Evolutionary conservation across 2,329 filamentous ascomycete species (phyloP).

Genomic region (Massarina eburnea): DNA sequence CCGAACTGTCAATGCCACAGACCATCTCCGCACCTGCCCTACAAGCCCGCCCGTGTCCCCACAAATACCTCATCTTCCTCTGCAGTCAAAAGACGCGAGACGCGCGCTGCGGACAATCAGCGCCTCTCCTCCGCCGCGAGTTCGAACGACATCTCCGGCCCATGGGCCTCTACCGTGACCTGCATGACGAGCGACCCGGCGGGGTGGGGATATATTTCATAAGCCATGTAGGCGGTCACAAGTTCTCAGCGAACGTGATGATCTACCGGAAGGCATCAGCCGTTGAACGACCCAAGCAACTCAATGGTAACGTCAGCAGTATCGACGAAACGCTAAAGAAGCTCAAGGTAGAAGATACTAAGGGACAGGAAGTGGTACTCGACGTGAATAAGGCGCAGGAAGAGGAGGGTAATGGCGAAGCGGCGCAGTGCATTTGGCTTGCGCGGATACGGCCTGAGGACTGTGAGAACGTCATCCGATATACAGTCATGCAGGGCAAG

Average conservation of each 20-base stretch:
- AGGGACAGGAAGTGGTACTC: conserved; percentile 37
- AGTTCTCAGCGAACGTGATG: conserved; percentile 93
- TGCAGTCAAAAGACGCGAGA: conserved; percentile 95
- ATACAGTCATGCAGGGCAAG: conserved; percentile 90
- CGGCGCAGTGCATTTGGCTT: conserved; percentile 90
- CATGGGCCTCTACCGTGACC: conserved; percentile 80
- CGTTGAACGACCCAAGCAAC: conserved; percentile 16
- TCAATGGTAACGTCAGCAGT: conserved; percentile 23
- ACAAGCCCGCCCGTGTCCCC: conserved; percentile 69
- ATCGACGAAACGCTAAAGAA: conserved; percentile 40
- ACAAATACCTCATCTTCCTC: conserved; percentile 84
- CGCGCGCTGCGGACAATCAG: conserved; percentile 90
- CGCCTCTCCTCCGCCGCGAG: conserved; percentile 84
- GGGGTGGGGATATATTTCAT: conserved; percentile 97
- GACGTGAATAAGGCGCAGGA: conserved; percentile 41
- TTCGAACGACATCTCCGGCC: conserved; percentile 86
- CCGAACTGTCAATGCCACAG: conserved; percentile 22
- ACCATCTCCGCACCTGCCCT: conserved; percentile 45
- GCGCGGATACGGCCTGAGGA: conserved; percentile 83
- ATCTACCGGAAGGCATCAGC: conserved; percentile 68
- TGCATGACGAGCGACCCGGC: conserved; percentile 84
- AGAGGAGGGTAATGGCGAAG: conserved; percentile 47
- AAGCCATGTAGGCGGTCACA: conserved; percentile 93
- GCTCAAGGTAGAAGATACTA: conserved; percentile 43
- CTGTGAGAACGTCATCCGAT: conserved; percentile 87